A percentile compares a stretch with the other conserved stretches of the same genome.
Evolutionary conservation across 1,284 basidiomycete genomes (phyloP).

Genomic region (Puccinia novopanici): DNA sequence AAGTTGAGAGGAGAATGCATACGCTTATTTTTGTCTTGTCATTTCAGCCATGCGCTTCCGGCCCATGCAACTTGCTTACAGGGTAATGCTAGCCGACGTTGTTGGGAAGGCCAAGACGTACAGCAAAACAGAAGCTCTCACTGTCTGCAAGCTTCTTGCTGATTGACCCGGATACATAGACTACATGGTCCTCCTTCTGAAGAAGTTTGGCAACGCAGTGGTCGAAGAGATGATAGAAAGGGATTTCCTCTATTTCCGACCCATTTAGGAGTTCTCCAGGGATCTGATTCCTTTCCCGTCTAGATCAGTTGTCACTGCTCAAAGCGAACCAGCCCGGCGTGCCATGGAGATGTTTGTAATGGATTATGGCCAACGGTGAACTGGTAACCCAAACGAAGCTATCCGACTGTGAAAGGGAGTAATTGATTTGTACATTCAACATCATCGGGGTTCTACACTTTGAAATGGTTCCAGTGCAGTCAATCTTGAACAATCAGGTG

Average conservation of each 20-base stretch:
- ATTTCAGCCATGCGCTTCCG: conserved; percentile 3
- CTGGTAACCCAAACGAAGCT: no score
- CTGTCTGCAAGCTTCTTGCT: no score
- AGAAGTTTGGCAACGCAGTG: no score
- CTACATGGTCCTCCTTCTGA: no score
- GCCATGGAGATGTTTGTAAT: background rate
- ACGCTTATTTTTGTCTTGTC: background rate
- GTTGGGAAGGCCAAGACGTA: background rate
- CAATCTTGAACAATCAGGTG: background rate
- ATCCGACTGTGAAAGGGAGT: background rate
- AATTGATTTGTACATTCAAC: no score
- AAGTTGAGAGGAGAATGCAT: background rate
- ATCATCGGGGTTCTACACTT: no score
- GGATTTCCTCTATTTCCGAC: background rate
- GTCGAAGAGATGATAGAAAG: no score
- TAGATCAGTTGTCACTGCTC: no score
- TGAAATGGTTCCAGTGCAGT: background rate
- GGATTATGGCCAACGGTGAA: background rate
- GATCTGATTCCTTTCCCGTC: background rate
- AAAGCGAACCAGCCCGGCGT: background rate
- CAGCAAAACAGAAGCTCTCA: background rate
- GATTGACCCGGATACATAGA: background rate
- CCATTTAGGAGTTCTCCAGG: background rate
- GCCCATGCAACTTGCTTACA: background rate
- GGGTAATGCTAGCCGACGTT: background rate